These are phyloP conservation scores for Apiospora rasikravindrae DNA, from an alignment of 2,329 filamentous ascomycete genomes.

Conservation along the genomic window DNA sequence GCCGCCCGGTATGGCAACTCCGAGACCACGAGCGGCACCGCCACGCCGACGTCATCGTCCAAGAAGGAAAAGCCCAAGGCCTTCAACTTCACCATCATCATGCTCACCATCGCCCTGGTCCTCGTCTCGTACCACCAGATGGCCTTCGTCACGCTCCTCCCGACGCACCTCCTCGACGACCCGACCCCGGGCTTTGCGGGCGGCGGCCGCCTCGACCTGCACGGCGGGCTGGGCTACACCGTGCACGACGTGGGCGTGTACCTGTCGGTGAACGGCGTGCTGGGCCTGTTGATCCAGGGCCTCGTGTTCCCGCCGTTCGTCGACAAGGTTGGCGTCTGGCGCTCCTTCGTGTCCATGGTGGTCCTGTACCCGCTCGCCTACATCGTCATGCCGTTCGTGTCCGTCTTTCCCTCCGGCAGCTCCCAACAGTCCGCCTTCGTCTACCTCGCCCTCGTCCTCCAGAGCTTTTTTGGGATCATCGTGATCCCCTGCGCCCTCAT, in stretches of 20 bases:
- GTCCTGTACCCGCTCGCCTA: slow-evolving; percentile 71
- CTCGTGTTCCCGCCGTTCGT: slow-evolving; percentile 71
- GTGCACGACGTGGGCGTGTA: slow-evolving; percentile 72
- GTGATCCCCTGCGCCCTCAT: slow-evolving; percentile 73
- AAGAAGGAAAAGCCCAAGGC: slow-evolving; percentile 23
- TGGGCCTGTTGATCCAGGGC: slow-evolving; percentile 75
- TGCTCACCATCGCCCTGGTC: slow-evolving; percentile 47
- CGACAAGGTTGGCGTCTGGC: slow-evolving; percentile 69
- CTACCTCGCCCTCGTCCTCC: slow-evolving; percentile 67
- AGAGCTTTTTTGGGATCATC: slow-evolving; percentile 72
- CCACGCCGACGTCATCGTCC: neutral
- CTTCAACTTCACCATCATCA: slow-evolving; percentile 47
- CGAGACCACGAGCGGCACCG: neutral
- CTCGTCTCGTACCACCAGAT: slow-evolving; percentile 53
- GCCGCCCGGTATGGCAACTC: neutral
- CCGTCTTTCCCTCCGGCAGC: slow-evolving; percentile 53
- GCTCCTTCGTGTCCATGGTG: slow-evolving; percentile 67
- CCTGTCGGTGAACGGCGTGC: slow-evolving; percentile 71
- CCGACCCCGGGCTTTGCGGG: slow-evolving; percentile 30
- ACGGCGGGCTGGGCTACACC: slow-evolving; percentile 69
- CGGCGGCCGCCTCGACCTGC: slow-evolving; percentile 44
- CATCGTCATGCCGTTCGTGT: slow-evolving; percentile 71
- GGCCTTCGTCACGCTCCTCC: slow-evolving; percentile 49
- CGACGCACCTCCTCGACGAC: slow-evolving; percentile 48
- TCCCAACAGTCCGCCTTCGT: slow-evolving; percentile 63